Percentiles rank a stretch among this genome's conserved stretches.
Conservation (phyloP, 2,329 filamentous ascomycete genomes). For the Fusarium circinatum region DNA sequence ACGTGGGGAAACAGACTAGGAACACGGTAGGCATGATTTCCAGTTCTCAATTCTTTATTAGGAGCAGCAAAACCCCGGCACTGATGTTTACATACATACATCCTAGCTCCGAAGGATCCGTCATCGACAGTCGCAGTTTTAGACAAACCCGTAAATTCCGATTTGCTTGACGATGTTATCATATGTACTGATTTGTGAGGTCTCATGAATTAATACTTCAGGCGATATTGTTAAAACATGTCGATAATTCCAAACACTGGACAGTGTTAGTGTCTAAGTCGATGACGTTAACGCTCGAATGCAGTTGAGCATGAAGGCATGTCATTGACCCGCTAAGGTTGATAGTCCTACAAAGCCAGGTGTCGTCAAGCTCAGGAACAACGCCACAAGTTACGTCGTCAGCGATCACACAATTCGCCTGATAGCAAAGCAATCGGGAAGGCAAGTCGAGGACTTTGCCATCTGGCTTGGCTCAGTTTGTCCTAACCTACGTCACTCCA, state of each 20-base stretch:
- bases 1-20: slow-evolving; percentile 21
- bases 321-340: slow-evolving; percentile 6
- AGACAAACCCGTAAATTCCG: slow-evolving; percentile 30
- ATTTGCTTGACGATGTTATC: slow-evolving; percentile 12
- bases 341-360: neutral
- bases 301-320: slow-evolving; percentile 14
- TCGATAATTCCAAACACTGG: neutral
- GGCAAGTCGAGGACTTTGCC: slow-evolving; percentile 9
- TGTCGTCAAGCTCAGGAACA: neutral
- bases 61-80: neutral
- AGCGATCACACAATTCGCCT: slow-evolving; percentile 19
- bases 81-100: slow-evolving; percentile 17
- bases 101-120: slow-evolving; percentile 30
- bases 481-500: slow-evolving; percentile 23
- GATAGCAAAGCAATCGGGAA: slow-evolving; percentile 3
- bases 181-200: neutral
- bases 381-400: slow-evolving; percentile 19
- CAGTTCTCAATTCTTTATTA: neutral
- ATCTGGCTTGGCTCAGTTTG: slow-evolving; percentile 8
- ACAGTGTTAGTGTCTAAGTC: neutral
- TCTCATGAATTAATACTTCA: neutral
- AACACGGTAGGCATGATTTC: neutral
- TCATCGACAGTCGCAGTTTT: slow-evolving; percentile 6
- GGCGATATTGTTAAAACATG: neutral
- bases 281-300: slow-evolving; percentile 20